A percentile compares a stretch with the other conserved stretches of the same genome.
phyloP scores from a whole-genome alignment of 2,329 filamentous ascomycete genomes.

The Pseudofabraea citricarpa region DNA sequence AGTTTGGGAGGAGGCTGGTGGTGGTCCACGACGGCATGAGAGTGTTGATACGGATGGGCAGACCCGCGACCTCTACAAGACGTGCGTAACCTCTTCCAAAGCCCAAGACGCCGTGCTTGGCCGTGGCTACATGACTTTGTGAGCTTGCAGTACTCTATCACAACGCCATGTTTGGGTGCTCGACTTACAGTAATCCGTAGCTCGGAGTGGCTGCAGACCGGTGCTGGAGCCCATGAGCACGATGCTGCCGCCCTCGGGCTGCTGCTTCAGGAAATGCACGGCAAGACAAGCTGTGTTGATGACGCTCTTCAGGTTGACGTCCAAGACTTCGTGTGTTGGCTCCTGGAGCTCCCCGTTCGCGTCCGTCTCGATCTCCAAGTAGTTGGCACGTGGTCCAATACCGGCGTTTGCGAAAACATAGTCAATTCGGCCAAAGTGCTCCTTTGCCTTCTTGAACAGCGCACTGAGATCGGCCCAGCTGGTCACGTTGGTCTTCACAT shows the following conservation, averaged over 20 bases:
- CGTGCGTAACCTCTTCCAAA: constrained; percentile 42
- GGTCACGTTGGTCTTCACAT: constrained; percentile 31
- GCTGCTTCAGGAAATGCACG: constrained; percentile 44
- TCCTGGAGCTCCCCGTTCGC: constrained; percentile 43
- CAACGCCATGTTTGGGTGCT: background rate
- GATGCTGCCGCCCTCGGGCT: constrained; percentile 43
- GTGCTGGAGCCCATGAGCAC: constrained; percentile 48
- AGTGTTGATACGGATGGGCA: constrained; percentile 51
- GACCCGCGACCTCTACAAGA: constrained; percentile 28
- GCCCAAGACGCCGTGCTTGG: constrained; percentile 52
- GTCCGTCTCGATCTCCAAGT: constrained; percentile 41
- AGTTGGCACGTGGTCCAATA: constrained; percentile 40
- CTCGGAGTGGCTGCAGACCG: constrained; percentile 43
- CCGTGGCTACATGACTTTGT: constrained; percentile 31
- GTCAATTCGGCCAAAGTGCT: constrained; percentile 20
- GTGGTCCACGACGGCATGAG: constrained; percentile 51
- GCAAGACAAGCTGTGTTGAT: constrained; percentile 46
- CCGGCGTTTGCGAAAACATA: constrained; percentile 44
- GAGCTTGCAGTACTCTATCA: background rate
- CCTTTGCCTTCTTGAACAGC: constrained; percentile 46
- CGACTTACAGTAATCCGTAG: constrained; percentile 43
- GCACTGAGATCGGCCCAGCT: constrained; percentile 43
- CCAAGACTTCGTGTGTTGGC: constrained; percentile 36
- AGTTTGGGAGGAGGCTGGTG: constrained; percentile 39
- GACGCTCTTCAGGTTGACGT: constrained; percentile 45